phyloP scores from a whole-genome alignment of 257 asterid species.

The Scutellaria minor region DNA sequence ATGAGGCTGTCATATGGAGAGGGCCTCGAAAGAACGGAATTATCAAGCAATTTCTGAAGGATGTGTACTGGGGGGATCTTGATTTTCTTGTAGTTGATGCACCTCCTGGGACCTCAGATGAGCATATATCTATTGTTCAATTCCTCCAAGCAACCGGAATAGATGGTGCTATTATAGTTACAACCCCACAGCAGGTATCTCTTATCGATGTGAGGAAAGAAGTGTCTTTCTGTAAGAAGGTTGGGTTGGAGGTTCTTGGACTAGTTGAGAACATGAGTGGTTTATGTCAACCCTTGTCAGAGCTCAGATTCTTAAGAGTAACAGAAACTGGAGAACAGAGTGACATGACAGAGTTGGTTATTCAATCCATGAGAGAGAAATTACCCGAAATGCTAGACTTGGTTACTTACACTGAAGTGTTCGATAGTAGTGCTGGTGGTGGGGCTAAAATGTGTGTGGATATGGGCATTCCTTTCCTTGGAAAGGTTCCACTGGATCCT shows the following conservation, averaged over 20 bases:
- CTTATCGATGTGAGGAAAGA: conserved; percentile 89
- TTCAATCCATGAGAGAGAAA: conserved; percentile 60
- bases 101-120: conserved; percentile 96
- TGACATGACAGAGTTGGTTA: conserved; percentile 67
- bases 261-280: conserved; percentile 98
- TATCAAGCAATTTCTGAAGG: conserved; percentile 81
- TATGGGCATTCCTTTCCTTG: conserved; percentile 83
- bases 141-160: conserved; percentile 79
- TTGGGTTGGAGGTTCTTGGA: conserved; percentile 74
- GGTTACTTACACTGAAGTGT: conserved; percentile 71
- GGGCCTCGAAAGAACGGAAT: conserved; percentile 87
- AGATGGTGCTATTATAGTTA: conserved; percentile 87
- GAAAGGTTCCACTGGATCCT: conserved; percentile 89
- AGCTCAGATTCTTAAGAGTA: conserved; percentile 53
- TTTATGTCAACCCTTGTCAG: conserved; percentile 63
- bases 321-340: conserved; percentile 56
- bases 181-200: conserved; percentile 95
- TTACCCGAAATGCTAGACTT: conserved; percentile 67
- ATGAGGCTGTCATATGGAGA: conserved; percentile 83
- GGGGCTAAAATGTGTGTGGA: conserved; percentile 86
- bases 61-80: conserved; percentile 88
- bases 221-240: conserved; percentile 88
- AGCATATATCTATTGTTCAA: conserved; percentile 89
- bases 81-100: conserved; percentile 93
- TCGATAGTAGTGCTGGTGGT: conserved; percentile 86